These are phyloP conservation scores for Oxyria digyna DNA, from an alignment of 148 eudicot species.

Conservation along the genomic window DNA sequence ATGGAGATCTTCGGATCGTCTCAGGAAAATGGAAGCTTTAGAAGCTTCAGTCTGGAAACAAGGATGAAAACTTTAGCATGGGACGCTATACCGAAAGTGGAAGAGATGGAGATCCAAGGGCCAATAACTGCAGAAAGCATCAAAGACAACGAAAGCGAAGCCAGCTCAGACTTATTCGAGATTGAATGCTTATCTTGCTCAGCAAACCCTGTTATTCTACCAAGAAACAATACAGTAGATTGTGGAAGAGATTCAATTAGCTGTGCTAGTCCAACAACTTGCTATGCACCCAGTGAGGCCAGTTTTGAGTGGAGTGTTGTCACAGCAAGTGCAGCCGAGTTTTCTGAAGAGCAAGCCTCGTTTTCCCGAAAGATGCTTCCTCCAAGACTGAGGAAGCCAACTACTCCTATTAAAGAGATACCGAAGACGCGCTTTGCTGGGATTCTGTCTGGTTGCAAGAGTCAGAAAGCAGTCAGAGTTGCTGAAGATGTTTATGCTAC, in stretches of 20 bases:
- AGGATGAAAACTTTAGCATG: constrained; percentile 27
- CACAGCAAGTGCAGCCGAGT: constrained; percentile 72
- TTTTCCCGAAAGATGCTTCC: constrained; percentile 4
- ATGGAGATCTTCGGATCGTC: constrained; percentile 33
- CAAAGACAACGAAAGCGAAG: constrained; percentile 38
- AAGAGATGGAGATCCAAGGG: no score
- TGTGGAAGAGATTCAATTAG: constrained; percentile 16
- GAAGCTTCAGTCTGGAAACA: constrained; percentile 19
- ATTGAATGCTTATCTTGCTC: constrained; percentile 40
- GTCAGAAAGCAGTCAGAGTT: constrained; percentile 55
- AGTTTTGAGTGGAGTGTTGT: constrained; percentile 85
- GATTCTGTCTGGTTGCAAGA: constrained; percentile 54
- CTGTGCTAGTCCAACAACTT: constrained; percentile 20
- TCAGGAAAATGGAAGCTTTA: constrained; percentile 11
- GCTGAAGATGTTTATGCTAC: constrained; percentile 31
- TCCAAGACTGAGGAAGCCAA: not conserved
- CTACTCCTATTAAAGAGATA: not conserved
- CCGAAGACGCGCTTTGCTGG: constrained; percentile 19
- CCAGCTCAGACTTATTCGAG: constrained; percentile 64
- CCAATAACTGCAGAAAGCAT: constrained; percentile 11
- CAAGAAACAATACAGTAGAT: no score
- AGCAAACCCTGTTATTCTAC: constrained; percentile 20
- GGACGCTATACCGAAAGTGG: no score
- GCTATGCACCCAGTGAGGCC: constrained; percentile 76
- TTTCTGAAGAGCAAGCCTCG: constrained; percentile 27